phyloP scores from a whole-genome alignment of 1,284 basidiomycete genomes.

The Inonotus obliquus region DNA sequence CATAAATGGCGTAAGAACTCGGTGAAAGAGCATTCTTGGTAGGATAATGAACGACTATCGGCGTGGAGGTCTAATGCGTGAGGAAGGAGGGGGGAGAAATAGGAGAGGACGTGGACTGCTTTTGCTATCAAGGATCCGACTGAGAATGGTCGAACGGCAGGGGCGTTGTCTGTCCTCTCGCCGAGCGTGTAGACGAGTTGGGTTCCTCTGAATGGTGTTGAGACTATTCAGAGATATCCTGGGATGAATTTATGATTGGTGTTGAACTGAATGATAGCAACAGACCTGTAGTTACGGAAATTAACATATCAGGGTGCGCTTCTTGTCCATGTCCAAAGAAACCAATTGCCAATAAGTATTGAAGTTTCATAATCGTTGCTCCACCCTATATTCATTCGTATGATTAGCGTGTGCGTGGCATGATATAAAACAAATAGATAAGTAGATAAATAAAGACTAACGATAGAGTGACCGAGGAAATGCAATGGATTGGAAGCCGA shows the following conservation, averaged over 20 bases:
- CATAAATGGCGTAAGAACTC: slow-evolving; percentile 37
- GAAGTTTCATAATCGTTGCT: slow-evolving; percentile 44
- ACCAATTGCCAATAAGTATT: slow-evolving; percentile 36
- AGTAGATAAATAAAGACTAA: slow-evolving; percentile 23
- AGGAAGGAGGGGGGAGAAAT: slow-evolving; percentile 39
- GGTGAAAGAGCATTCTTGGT: slow-evolving; percentile 31
- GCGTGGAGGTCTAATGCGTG: slow-evolving; percentile 38
- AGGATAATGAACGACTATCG: slow-evolving; percentile 39
- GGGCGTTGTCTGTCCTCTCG: slow-evolving; percentile 38
- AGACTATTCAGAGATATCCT: slow-evolving; percentile 35
- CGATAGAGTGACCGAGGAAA: slow-evolving; percentile 52
- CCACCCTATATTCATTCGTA: slow-evolving; percentile 35
- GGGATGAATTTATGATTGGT: no score
- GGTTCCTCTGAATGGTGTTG: slow-evolving; percentile 45
- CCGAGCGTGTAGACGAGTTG: slow-evolving; percentile 45
- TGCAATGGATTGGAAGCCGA: slow-evolving; percentile 41
- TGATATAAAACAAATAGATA: not conserved
- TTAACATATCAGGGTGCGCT: slow-evolving; percentile 41
- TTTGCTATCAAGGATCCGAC: slow-evolving; percentile 37
- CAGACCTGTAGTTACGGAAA: slow-evolving; percentile 41
- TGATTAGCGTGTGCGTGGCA: no score
- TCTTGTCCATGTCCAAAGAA: slow-evolving; percentile 35
- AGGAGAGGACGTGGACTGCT: slow-evolving; percentile 39
- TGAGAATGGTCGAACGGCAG: slow-evolving; percentile 38
- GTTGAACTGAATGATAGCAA: not conserved